Percentiles rank a stretch among this genome's conserved stretches.
phyloP scores from a whole-genome alignment of 352 stramenopile genomes.

The Globisporangium nagaii region DNA sequence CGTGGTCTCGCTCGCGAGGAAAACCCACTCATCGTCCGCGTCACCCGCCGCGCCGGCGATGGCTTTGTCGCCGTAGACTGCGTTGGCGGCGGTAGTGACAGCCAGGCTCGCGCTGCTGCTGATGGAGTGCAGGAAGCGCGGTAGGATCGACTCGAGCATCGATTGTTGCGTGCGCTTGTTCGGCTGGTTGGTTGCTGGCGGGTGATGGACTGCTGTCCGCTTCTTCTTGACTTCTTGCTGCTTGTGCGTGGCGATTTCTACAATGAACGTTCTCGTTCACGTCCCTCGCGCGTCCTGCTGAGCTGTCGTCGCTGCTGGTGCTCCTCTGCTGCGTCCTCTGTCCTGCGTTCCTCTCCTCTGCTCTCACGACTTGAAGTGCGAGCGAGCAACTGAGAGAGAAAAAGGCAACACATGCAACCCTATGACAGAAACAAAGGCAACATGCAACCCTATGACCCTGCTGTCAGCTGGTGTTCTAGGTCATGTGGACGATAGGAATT shows the following conservation, averaged over 20 bases:
- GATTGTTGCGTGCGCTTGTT: neutral
- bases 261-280: neutral
- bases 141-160: conserved; percentile 11
- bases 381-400: neutral
- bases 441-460: neutral
- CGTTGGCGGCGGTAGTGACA: neutral
- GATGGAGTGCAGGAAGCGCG: conserved; percentile 1
- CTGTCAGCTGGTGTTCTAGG: neutral
- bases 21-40: conserved; percentile 9
- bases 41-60: neutral
- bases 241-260: neutral
- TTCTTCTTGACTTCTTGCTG: neutral
- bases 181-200: too few species aligned
- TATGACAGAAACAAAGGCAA: neutral
- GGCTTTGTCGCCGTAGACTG: neutral
- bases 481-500: too few species aligned
- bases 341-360: neutral
- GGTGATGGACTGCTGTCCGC: too few species aligned
- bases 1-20: neutral
- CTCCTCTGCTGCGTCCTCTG: too few species aligned
- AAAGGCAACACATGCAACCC: neutral
- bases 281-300: too few species aligned
- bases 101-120: neutral
- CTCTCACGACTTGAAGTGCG: neutral
- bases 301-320: neutral